Conservation (phyloP, 805 yeast genomes). For the Nakazawaea holstii region DNA sequence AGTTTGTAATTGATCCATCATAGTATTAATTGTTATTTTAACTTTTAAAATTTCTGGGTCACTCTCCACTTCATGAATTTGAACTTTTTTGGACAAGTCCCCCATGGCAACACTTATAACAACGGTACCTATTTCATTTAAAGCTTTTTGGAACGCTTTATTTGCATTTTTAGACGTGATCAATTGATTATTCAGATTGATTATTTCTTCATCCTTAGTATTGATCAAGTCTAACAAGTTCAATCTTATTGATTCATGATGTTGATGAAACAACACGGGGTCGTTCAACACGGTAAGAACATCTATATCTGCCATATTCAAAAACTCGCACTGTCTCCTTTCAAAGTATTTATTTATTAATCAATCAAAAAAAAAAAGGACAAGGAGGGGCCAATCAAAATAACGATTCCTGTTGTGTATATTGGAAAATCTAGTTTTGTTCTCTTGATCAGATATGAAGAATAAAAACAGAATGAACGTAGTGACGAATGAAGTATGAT, state of each 20-base stretch:
- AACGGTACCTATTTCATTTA: slow-evolving; percentile 78
- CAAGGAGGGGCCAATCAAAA: too few relatives aligned
- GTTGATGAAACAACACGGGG: slow-evolving; percentile 16
- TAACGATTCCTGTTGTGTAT: too few relatives aligned
- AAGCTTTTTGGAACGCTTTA: slow-evolving; percentile 64
- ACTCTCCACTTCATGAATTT: slow-evolving; percentile 61
- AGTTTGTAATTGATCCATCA: slow-evolving; percentile 84
- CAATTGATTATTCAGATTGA: slow-evolving; percentile 13
- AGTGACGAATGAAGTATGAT: too few relatives aligned
- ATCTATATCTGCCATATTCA: not conserved
- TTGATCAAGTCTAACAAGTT: slow-evolving; percentile 13
- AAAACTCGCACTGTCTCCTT: too few relatives aligned
- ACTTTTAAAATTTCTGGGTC: slow-evolving; percentile 79
- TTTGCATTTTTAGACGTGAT: slow-evolving; percentile 38
- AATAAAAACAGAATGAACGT: too few relatives aligned
- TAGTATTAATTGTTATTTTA: slow-evolving; percentile 75
- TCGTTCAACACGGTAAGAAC: slow-evolving; percentile 12
- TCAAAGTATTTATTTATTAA: too few relatives aligned
- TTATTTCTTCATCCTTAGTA: slow-evolving; percentile 15
- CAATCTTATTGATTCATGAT: slow-evolving; percentile 17
- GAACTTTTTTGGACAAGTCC: slow-evolving; percentile 76
- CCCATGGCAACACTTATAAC: slow-evolving; percentile 89
- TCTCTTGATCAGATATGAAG: too few relatives aligned
- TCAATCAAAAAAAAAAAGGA: too few relatives aligned
- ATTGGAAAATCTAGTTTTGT: too few relatives aligned